Evolutionary conservation across 2,329 filamentous ascomycete species (phyloP), one percentile per base, ranked within the genome.

Genomic region (Alternaria infectoria): DNA sequence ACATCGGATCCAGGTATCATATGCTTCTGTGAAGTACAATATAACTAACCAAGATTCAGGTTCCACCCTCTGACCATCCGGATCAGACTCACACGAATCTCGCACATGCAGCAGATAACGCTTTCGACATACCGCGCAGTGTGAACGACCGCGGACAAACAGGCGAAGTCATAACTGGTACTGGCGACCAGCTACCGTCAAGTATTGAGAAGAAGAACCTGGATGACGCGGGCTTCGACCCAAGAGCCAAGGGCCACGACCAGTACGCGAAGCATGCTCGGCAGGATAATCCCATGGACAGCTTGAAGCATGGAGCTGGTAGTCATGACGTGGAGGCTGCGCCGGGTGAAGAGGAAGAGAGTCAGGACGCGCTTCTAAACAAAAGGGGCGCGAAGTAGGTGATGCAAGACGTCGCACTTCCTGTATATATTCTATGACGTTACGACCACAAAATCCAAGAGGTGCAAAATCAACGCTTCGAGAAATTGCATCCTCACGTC

Each of bases 31-130:
- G 21, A 17, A 25, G 12, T 47, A 15, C 45, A 26, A n/a, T 0
- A 13, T 11, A 21, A 56, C 3, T 59, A 15, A 63, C 21, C 17
- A 26, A 6, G 13, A 15, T 5, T 66, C 76, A 76, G 52, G 83
- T 86, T 62, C 82, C 83, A 13, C 86, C 84, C 3, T 80, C 83
- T 3, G 79, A 84, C 23, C 81, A 83, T 7, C 83, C 83, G 2
- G 82, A 85, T 66, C 82, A 86, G 65, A 73, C 81, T 49, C 70
- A 72, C 26, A 73, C 80, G 44, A 76, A 80, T 23, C 76, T 79
- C 25, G 80, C 81, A n/a, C 75, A 77, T 17, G 84, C 83, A 0
- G 84, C 82, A 8, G 82, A 84, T 62, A 86, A 87, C 62, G 71
- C 79, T 8, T 82, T 79, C 30, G 83, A 86, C 50, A 81, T 86